These are phyloP conservation scores for Cyclostephanos tholiformis DNA, from an alignment of 108 stramenopile species.

Conservation along the genomic window DNA sequence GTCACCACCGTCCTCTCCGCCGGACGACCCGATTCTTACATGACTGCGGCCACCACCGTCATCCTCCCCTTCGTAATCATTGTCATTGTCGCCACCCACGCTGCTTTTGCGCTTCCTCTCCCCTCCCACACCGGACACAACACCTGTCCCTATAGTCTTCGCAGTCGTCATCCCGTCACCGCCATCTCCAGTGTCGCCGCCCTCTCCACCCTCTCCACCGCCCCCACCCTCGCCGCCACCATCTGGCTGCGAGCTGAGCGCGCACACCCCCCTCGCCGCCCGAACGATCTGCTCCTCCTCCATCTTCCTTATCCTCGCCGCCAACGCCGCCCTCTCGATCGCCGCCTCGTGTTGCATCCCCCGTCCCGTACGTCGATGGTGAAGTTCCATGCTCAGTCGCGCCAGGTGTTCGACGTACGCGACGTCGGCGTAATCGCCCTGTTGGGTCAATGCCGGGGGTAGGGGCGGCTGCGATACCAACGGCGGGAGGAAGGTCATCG, in stretches of 20 bases:
- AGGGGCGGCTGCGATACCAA: slow-evolving; percentile 10
- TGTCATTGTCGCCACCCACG: background rate
- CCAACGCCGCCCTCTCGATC: slow-evolving; percentile 18
- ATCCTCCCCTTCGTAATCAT: background rate
- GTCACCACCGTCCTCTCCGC: background rate
- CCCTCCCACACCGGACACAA: background rate
- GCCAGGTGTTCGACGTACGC: slow-evolving; percentile 87
- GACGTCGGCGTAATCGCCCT: slow-evolving; percentile 46
- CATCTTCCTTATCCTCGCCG: background rate
- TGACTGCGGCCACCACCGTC: slow-evolving; percentile 7
- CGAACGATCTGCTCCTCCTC: slow-evolving; percentile 28
- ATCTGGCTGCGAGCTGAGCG: too few relatives aligned
- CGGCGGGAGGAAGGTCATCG: slow-evolving; percentile 11
- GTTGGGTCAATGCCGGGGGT: slow-evolving; percentile 1
- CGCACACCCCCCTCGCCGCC: slow-evolving; percentile 33
- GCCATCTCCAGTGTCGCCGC: slow-evolving; percentile 12
- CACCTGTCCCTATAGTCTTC: background rate
- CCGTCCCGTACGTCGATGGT: slow-evolving; percentile 77
- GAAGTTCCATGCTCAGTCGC: slow-evolving; percentile 79
- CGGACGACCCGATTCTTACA: too few relatives aligned
- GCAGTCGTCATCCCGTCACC: background rate
- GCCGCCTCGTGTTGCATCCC: slow-evolving; percentile 60
- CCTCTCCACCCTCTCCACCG: background rate
- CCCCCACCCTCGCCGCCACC: too few relatives aligned
- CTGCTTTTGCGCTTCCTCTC: slow-evolving; percentile 21